Percentiles rank a stretch among this genome's conserved stretches.
phyloP scores from a whole-genome alignment of 208 protist genomes.

The Acanthamoeba rhysodes region DNA sequence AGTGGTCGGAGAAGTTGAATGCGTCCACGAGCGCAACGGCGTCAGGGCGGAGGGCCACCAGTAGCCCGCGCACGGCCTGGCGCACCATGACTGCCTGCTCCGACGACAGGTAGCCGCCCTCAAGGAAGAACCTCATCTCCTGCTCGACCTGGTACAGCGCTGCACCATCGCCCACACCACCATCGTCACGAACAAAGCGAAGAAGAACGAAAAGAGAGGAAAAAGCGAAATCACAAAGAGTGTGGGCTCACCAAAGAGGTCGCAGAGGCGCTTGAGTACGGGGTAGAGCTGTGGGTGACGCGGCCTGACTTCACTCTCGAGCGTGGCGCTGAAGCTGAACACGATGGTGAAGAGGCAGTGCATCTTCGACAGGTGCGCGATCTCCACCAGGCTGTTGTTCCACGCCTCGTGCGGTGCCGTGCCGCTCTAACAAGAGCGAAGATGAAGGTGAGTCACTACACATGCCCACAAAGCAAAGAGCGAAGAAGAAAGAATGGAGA shows the following conservation, averaged over 20 bases:
- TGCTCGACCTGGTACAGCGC: constrained; percentile 67
- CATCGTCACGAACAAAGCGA: neutral
- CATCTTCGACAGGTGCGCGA: constrained; percentile 70
- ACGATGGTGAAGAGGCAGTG: constrained; percentile 75
- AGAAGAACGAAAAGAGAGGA: neutral
- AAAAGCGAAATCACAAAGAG: neutral
- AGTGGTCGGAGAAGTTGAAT: constrained; percentile 77
- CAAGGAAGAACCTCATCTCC: constrained; percentile 68
- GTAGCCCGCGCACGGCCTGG: constrained; percentile 43
- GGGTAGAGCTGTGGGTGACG: constrained; percentile 50
- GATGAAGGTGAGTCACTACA: neutral
- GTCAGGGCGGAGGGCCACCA: constrained; percentile 71
- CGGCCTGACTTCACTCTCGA: constrained; percentile 37
- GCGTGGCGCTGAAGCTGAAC: constrained; percentile 19
- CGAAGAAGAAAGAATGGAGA: too few species aligned
- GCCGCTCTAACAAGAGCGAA: neutral
- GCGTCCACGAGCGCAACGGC: constrained; percentile 76
- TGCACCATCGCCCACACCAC: neutral
- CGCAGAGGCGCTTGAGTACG: constrained; percentile 62
- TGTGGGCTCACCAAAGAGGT: constrained; percentile 44
- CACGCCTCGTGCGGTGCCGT: constrained; percentile 63
- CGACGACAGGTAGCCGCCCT: constrained; percentile 46
- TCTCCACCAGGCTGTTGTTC: constrained; percentile 76
- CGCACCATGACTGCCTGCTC: constrained; percentile 60
- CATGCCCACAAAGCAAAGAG: too few species aligned